Evolutionary conservation across 148 eudicot genomes (phyloP).

Genomic region (Arctostaphylos glauca): DNA sequence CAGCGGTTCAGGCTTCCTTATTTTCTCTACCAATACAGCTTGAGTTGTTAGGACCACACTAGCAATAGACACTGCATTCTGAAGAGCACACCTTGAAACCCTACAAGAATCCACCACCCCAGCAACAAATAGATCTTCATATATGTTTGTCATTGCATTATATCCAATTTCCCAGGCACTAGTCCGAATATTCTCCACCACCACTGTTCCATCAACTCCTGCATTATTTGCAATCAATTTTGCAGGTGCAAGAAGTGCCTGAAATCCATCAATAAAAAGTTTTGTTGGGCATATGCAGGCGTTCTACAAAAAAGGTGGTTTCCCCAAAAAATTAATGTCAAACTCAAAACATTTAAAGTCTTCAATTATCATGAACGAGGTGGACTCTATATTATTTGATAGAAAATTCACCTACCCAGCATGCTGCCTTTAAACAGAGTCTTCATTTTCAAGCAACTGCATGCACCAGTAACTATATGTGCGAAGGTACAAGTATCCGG

Average conservation of each 20-base stretch:
- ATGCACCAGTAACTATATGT: background rate
- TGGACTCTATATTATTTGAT: background rate
- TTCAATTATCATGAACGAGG: background rate
- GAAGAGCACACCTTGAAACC: constrained; percentile 74
- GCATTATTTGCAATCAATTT: constrained; percentile 78
- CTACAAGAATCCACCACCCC: constrained; percentile 88
- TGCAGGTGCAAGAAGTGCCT: constrained; percentile 95
- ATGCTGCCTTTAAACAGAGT: background rate
- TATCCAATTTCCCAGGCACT: constrained; percentile 69
- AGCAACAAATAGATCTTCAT: constrained; percentile 74
- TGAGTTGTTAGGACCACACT: constrained; percentile 83
- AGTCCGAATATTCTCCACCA: constrained; percentile 58
- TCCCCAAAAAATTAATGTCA: background rate
- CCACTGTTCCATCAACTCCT: constrained; percentile 80
- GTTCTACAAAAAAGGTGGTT: background rate
- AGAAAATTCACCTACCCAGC: background rate
- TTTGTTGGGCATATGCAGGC: background rate
- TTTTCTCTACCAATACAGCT: constrained; percentile 75
- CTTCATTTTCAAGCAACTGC: constrained; percentile 1
- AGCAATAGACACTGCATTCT: constrained; percentile 86
- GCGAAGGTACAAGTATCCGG: background rate
- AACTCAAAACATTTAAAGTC: background rate
- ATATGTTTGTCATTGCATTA: constrained; percentile 69
- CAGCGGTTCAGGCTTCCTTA: constrained; percentile 53
- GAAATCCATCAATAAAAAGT: constrained; percentile 29